Conservation (phyloP, 192 early-diverging fungal species). For the Podila verticillata region DNA sequence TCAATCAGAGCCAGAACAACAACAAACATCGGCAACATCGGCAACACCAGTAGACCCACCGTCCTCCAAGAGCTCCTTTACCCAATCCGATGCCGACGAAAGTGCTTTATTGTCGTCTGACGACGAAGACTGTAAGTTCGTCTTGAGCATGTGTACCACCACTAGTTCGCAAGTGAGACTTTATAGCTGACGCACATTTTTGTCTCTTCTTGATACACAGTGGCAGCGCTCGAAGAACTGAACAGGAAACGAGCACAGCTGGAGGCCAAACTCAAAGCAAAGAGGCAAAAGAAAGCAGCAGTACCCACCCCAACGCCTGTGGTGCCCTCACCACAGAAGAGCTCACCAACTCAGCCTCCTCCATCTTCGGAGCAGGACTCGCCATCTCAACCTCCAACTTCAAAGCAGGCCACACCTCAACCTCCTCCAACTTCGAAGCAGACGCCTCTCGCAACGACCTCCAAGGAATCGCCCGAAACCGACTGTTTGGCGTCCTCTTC, state of each 20-base stretch:
- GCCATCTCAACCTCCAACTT: neutral
- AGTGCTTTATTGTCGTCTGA: neutral
- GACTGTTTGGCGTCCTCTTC: neutral
- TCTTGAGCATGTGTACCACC: neutral
- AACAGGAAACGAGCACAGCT: conserved; percentile 20
- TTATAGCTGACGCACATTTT: neutral
- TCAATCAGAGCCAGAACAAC: neutral
- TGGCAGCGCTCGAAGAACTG: conserved; percentile 24
- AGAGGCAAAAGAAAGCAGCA: conserved; percentile 10
- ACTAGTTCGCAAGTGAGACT: neutral
- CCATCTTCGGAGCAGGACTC: neutral
- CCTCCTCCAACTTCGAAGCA: too few species aligned
- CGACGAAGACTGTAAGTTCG: conserved; percentile 10
- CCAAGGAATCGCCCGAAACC: neutral
- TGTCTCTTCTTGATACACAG: conserved; percentile 2
- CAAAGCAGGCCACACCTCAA: too few species aligned
- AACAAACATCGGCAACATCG: neutral
- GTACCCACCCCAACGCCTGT: neutral
- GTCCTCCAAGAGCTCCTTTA: neutral
- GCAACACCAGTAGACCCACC: neutral
- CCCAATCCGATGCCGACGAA: neutral
- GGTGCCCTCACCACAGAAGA: neutral
- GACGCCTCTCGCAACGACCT: too few species aligned
- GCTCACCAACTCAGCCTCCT: neutral
- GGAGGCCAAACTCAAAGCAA: conserved; percentile 20